phyloP scores from a whole-genome alignment of 345 rosid genomes.

The Orychophragmus violaceus region DNA sequence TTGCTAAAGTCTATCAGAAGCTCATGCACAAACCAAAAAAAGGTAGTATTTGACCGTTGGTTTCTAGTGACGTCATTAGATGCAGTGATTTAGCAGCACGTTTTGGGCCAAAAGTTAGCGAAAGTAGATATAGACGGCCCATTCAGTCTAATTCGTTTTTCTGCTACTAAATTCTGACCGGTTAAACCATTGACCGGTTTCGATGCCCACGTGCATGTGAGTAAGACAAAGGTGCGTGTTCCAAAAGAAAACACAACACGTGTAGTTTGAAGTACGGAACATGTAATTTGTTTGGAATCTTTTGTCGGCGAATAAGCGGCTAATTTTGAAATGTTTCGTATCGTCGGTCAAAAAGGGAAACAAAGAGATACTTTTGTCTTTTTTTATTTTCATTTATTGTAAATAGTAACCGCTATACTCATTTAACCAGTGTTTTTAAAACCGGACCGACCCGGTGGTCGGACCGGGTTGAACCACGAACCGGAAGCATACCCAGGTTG shows the following conservation, averaged over 20 bases:
- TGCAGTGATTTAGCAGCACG: too few species aligned
- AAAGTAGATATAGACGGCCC: background rate
- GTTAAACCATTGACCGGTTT: background rate
- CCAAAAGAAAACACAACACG: background rate
- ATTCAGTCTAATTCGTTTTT: background rate
- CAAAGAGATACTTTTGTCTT: background rate
- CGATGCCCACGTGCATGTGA: background rate
- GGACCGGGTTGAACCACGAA: too few species aligned
- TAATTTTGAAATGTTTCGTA: background rate
- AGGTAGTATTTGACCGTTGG: background rate
- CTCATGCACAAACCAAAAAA: background rate
- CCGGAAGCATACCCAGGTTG: too few species aligned
- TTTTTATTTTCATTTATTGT: too few species aligned
- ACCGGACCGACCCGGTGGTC: too few species aligned
- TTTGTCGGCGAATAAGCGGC: slow-evolving; percentile 11
- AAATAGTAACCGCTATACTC: too few species aligned
- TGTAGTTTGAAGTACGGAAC: too few species aligned
- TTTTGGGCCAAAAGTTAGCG: background rate
- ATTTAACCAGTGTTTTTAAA: too few species aligned
- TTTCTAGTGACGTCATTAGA: background rate
- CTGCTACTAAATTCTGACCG: background rate
- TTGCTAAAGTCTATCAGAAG: too few species aligned
- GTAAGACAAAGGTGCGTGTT: background rate
- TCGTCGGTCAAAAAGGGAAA: background rate
- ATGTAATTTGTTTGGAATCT: background rate